A percentile compares a stretch with the other conserved stretches of the same genome.
Evolutionary conservation across 1,139 yeast genomes (phyloP).

Genomic region (Yamadazyma conglobata): DNA sequence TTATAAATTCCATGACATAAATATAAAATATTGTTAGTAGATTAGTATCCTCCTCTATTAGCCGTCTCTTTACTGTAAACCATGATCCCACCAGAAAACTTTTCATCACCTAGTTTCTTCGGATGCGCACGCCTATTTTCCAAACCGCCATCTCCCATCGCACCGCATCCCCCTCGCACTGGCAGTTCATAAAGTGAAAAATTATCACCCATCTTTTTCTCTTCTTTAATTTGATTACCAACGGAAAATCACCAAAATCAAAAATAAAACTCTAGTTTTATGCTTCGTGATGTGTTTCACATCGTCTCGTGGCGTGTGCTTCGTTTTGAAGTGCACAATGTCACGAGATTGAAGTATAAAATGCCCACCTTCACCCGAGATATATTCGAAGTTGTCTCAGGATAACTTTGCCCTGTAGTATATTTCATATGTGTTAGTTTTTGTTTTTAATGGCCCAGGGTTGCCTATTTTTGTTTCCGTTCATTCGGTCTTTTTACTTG

Average conservation of each 20-base stretch:
- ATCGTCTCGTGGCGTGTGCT: conserved; percentile 11
- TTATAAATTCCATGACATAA: conserved; percentile 21
- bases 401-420: conserved; percentile 11
- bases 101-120: no score
- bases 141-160: no score
- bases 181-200: not conserved
- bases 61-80: not conserved
- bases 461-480: conserved; percentile 17
- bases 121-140: conserved; percentile 2
- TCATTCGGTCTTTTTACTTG: conserved; percentile 19
- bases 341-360: conserved; percentile 11
- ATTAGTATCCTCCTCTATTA: not conserved
- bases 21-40: conserved; percentile 7
- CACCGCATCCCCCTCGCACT: not conserved
- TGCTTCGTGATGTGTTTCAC: conserved; percentile 11
- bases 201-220: conserved; percentile 17
- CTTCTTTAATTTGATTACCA: conserved; percentile 43
- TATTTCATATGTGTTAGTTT: conserved; percentile 17
- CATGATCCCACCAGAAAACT: no score
- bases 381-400: conserved; percentile 12
- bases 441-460: conserved; percentile 25
- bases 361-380: conserved; percentile 14
- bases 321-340: conserved; percentile 21
- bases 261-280: conserved; percentile 24
- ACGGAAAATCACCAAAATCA: conserved; percentile 35